Conservation (phyloP, 1,139 yeast species). For the Lodderomyces theae region DNA sequence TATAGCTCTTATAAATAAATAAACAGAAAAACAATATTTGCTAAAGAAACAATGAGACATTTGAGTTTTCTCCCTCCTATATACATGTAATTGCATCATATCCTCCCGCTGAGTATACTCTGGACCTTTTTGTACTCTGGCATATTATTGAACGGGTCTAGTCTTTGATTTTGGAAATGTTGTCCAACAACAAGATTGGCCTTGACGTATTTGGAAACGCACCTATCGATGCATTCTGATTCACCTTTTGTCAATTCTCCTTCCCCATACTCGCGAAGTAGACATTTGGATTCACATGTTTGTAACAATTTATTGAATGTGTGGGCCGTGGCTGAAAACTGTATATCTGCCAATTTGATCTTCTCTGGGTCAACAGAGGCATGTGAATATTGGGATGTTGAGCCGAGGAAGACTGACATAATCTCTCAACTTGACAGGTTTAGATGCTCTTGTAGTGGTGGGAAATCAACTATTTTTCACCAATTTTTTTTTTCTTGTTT, state of each 20-base stretch:
- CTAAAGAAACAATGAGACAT: too few relatives aligned
- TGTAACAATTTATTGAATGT: conserved; percentile 61
- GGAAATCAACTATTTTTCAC: too few relatives aligned
- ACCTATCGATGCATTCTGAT: conserved; percentile 68
- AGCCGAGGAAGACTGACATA: conserved; percentile 65
- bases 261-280: conserved; percentile 73
- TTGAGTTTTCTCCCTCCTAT: not conserved
- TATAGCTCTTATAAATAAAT: not conserved
- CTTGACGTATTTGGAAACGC: conserved; percentile 70
- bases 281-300: conserved; percentile 67
- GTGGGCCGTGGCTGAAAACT: conserved; percentile 67
- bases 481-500: too few relatives aligned
- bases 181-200: conserved; percentile 63
- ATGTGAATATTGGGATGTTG: conserved; percentile 39
- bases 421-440: too few relatives aligned
- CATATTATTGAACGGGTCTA: conserved; percentile 34
- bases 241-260: conserved; percentile 79
- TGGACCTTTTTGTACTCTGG: conserved; percentile 38
- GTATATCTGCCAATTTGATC: conserved; percentile 69
- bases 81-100: not conserved
- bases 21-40: too few relatives aligned
- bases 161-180: conserved; percentile 30
- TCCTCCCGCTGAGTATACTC: conserved; percentile 3
- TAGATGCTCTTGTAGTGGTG: too few relatives aligned
- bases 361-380: conserved; percentile 61